Base-by-base conservation (phyloP, 805 yeast species). In the Metschnikowia vanudenii region DNA sequence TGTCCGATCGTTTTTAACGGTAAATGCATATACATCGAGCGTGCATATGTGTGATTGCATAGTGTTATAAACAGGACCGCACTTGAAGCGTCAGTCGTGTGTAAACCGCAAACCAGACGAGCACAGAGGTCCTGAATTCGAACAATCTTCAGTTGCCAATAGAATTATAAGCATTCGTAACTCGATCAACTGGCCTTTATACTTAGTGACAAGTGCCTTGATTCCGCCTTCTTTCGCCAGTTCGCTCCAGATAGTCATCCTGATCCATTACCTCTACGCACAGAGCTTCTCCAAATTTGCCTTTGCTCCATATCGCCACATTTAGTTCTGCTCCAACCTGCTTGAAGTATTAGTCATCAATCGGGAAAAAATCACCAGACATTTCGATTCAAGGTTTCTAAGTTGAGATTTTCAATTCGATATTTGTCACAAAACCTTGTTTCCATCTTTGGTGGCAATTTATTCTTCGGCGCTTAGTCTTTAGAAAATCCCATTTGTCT, bases 31-130 rank as follows among this genome's bases (percentile, higher is more conserved):
- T 26, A 19, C 39, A 22, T 4, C 39, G 13, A 22, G 39, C 32
- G 29, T 35, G 38, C 17, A 35, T 17, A 20, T 11, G 29, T 20
- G 11, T 35, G 29, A 22, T 9, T 35, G 20, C 20, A 31, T 31
- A 4, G 13, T 12, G 11, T 13, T 22, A 17, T 19, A 30, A 30
- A 28, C 38, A 35, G 38, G 20, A 35, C 4, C 39, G 31, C 39
- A 24, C 39, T 30, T n/a, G 31, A 39, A 35, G 28, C 37, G 40
- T 20, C n/a, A 16, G 45, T 36, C 45, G 45, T 42, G 45, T 28
- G 31, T 11, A 16, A 10, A 29, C 45, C 45, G 31, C 14, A 14
- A 3, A 3, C 37, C 40, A 37, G 41, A 14, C 40, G 40, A 36
- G 40, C 40, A 29, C 36, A 42, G 40, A 32, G 40, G 33, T 12